Evolutionary conservation across 2,329 filamentous ascomycete species (phyloP).

Genomic region (Talaromyces funiculosus): DNA sequence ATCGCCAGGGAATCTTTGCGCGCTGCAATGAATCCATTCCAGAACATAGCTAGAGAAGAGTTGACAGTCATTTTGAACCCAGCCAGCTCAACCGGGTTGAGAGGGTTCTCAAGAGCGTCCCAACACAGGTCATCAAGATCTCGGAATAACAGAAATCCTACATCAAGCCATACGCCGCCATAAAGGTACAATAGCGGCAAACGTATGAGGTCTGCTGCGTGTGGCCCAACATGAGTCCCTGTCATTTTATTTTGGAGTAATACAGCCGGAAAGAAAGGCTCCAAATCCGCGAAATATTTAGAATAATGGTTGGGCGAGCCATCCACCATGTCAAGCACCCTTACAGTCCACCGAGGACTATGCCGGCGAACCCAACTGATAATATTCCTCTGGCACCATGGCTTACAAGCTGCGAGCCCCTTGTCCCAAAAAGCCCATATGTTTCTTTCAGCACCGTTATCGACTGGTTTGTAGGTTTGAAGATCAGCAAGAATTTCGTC

Average conservation of each 20-base stretch:
- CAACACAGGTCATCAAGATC: conserved; percentile 42
- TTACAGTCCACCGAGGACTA: neutral
- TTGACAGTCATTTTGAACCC: neutral
- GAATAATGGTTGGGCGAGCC: neutral
- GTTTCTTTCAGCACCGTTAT: neutral
- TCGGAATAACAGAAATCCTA: conserved; percentile 38
- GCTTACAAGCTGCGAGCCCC: neutral
- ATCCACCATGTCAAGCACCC: neutral
- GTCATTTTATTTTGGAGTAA: neutral
- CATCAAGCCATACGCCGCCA: conserved; percentile 37
- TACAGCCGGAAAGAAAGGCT: neutral
- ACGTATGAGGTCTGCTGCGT: neutral
- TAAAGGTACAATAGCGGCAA: neutral
- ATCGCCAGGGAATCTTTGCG: conserved; percentile 4
- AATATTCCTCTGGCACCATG: neutral
- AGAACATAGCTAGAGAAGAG: neutral
- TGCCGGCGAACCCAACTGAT: neutral
- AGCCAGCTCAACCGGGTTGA: conserved; percentile 29
- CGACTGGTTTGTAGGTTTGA: neutral
- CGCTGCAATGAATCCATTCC: conserved; percentile 11
- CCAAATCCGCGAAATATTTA: neutral
- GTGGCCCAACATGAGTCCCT: neutral
- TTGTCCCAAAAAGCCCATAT: neutral
- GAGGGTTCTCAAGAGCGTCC: conserved; percentile 33
- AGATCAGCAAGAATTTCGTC: neutral